Percentiles rank a stretch among this genome's conserved stretches.
These are phyloP conservation scores for Candolleomyces eurysporus DNA, from an alignment of 768 basidiomycete species.

Conservation along the genomic window DNA sequence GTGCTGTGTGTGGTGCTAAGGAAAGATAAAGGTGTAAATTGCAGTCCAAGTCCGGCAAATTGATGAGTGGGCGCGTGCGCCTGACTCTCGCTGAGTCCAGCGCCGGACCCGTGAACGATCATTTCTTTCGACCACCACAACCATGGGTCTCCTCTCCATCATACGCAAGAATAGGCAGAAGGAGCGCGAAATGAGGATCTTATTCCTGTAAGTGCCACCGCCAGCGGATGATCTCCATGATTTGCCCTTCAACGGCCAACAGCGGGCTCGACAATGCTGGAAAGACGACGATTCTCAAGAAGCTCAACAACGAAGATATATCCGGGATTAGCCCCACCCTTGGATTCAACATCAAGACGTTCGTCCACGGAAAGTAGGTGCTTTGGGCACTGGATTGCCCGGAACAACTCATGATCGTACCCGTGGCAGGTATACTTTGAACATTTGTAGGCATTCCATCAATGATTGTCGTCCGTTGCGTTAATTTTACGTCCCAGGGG, in stretches of 20 bases:
- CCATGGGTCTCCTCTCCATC: slow-evolving; percentile 93
- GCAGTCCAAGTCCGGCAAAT: slow-evolving; percentile 3
- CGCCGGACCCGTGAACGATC: background rate
- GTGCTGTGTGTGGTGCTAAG: slow-evolving; percentile 9
- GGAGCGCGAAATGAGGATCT: slow-evolving; percentile 93
- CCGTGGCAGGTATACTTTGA: slow-evolving; percentile 60
- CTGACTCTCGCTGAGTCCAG: no score
- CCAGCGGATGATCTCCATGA: background rate
- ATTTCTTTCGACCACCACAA: background rate
- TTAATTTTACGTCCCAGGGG: slow-evolving; percentile 59
- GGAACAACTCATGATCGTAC: slow-evolving; percentile 15
- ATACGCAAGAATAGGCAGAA: slow-evolving; percentile 95
- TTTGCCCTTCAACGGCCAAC: slow-evolving; percentile 7
- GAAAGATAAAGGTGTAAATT: slow-evolving; percentile 1
- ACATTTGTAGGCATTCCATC: slow-evolving; percentile 59
- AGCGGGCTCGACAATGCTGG: slow-evolving; percentile 98
- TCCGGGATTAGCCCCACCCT: slow-evolving; percentile 86
- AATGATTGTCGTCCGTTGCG: slow-evolving; percentile 5
- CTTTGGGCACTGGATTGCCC: slow-evolving; percentile 26
- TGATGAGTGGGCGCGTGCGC: background rate
- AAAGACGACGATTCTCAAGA: slow-evolving; percentile 97
- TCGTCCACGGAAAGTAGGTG: slow-evolving; percentile 80
- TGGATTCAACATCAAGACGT: slow-evolving; percentile 99
- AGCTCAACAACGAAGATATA: slow-evolving; percentile 91
- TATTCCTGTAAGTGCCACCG: slow-evolving; percentile 71